Evolutionary conservation across 2,329 filamentous ascomycete genomes (phyloP).

Genomic region (Colletotrichum cereale): DNA sequence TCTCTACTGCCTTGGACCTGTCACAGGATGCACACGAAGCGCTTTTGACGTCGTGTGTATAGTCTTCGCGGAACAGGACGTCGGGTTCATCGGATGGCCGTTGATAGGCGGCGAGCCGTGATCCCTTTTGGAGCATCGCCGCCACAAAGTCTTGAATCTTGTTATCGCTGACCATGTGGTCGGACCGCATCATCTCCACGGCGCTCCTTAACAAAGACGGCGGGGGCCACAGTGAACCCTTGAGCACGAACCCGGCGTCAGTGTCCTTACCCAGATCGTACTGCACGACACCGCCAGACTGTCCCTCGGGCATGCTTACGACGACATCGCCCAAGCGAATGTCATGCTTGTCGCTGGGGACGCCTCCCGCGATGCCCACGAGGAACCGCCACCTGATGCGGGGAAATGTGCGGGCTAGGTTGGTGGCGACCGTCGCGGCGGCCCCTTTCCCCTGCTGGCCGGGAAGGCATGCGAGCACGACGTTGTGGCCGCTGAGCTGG

Average conservation of each 20-base stretch:
- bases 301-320: not conserved
- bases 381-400: not conserved
- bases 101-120: not conserved
- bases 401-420: not conserved
- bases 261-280: slow-evolving; percentile 25
- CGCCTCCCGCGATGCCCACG: not conserved
- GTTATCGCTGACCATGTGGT: not conserved
- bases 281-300: slow-evolving; percentile 28
- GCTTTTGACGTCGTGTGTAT: not conserved
- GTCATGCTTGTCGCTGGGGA: not conserved
- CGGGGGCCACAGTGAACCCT: slow-evolving; percentile 41
- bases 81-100: not conserved
- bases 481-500: not conserved
- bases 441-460: not conserved
- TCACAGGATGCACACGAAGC: not conserved
- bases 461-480: not conserved
- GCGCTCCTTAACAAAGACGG: slow-evolving; percentile 38
- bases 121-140: not conserved
- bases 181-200: not conserved
- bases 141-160: not conserved
- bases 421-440: not conserved
- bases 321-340: not conserved
- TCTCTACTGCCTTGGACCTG: slow-evolving; percentile 1
- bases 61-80: not conserved
- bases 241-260: slow-evolving; percentile 23